These are phyloP conservation scores for Scytalidium sp. DNA, from an alignment of 2,329 filamentous ascomycete species.

Conservation along the genomic window DNA sequence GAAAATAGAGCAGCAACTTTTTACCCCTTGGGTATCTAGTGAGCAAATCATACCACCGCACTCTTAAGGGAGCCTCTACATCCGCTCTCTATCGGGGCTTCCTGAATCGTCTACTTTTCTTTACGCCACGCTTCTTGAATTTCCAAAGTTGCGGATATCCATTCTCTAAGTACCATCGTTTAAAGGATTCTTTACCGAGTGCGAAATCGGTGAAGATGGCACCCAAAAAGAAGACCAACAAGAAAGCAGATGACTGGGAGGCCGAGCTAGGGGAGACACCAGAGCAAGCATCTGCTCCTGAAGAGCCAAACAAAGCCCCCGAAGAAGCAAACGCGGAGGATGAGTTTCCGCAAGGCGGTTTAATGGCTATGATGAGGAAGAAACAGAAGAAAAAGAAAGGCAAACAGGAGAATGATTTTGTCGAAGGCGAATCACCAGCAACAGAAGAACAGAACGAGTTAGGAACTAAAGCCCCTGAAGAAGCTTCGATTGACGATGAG, in stretches of 20 bases:
- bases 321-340: slow-evolving; percentile 48
- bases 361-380: slow-evolving; percentile 79
- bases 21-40: too few species aligned
- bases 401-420: slow-evolving; percentile 67
- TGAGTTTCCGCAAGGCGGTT: slow-evolving; percentile 52
- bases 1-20: too few species aligned
- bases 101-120: too few species aligned
- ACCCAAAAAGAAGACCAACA: slow-evolving; percentile 83
- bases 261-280: slow-evolving; percentile 80
- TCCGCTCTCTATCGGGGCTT: too few species aligned
- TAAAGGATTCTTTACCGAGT: neutral
- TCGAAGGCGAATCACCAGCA: slow-evolving; percentile 63
- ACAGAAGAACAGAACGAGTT: slow-evolving; percentile 42
- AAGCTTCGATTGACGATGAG: slow-evolving; percentile 81
- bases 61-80: too few species aligned
- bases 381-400: slow-evolving; percentile 93
- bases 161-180: neutral
- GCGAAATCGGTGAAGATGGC: neutral
- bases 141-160: neutral
- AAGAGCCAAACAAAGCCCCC: slow-evolving; percentile 42
- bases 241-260: slow-evolving; percentile 89
- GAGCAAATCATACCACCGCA: neutral
- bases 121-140: too few species aligned
- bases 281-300: slow-evolving; percentile 49
- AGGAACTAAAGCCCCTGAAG: slow-evolving; percentile 69